These are phyloP conservation scores for Soucietia sequanensis DNA, from an alignment of 805 yeast genomes.

Conservation along the genomic window DNA sequence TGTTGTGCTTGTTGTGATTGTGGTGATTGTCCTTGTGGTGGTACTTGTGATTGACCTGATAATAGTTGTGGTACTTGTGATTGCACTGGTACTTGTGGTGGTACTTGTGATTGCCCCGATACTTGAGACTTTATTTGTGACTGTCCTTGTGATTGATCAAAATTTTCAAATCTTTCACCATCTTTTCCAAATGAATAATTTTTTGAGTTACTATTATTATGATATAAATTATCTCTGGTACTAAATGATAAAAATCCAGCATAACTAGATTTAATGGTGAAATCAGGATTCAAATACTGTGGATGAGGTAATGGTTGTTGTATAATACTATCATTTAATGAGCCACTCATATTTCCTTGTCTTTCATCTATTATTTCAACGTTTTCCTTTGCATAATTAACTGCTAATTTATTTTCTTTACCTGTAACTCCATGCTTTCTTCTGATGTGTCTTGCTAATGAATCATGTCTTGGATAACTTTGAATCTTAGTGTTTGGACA, in stretches of 20 bases:
- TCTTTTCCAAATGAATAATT: too few relatives aligned
- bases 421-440: slow-evolving; percentile 46
- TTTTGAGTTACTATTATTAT: too few relatives aligned
- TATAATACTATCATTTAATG: slow-evolving; percentile 4
- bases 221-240: slow-evolving; percentile 14
- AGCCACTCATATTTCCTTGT: not conserved
- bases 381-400: slow-evolving; percentile 42
- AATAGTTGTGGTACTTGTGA: slow-evolving; percentile 5
- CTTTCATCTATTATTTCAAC: slow-evolving; percentile 37
- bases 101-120: slow-evolving; percentile 8
- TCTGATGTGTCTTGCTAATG: slow-evolving; percentile 42
- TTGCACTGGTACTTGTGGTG: slow-evolving; percentile 6
- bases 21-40: slow-evolving; percentile 5
- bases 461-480: slow-evolving; percentile 44
- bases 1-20: slow-evolving; percentile 6
- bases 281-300: slow-evolving; percentile 28
- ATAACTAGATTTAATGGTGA: slow-evolving; percentile 25
- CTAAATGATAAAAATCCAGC: slow-evolving; percentile 31
- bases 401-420: slow-evolving; percentile 43
- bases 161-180: not conserved
- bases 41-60: slow-evolving; percentile 4
- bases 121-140: not conserved
- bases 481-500: slow-evolving; percentile 31
- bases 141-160: not conserved
- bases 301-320: slow-evolving; percentile 29